Evolutionary conservation across 768 basidiomycete species (phyloP).

Genomic region (Lyophyllum atratum): DNA sequence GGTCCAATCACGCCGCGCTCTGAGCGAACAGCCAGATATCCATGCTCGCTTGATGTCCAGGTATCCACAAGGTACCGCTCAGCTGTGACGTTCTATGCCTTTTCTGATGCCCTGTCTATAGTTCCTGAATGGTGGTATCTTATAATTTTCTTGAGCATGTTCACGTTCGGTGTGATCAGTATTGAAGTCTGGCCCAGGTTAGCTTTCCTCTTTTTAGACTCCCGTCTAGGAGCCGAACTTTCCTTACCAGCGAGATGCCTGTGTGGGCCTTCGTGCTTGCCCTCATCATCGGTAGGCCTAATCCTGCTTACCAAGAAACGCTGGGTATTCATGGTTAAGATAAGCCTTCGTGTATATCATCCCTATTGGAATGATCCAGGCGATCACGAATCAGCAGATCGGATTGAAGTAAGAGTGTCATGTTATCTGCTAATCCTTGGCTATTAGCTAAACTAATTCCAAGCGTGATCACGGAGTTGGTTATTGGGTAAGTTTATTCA

Average conservation of each 20-base stretch:
- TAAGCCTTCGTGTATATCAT: slow-evolving; percentile 65
- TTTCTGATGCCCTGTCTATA: background rate
- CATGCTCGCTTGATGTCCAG: slow-evolving; percentile 82
- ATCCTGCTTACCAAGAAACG: slow-evolving; percentile 22
- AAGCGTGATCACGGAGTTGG: slow-evolving; percentile 79
- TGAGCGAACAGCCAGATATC: slow-evolving; percentile 81
- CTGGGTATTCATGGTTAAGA: background rate
- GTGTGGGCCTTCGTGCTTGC: slow-evolving; percentile 60
- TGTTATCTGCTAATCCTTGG: background rate
- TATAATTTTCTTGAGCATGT: slow-evolving; percentile 66
- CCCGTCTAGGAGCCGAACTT: background rate
- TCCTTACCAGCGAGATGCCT: slow-evolving; percentile 37
- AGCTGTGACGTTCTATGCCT: background rate
- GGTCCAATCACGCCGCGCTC: slow-evolving; percentile 65
- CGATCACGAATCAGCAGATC: slow-evolving; percentile 80
- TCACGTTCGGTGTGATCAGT: slow-evolving; percentile 62
- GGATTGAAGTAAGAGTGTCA: slow-evolving; percentile 44
- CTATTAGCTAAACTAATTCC: slow-evolving; percentile 22
- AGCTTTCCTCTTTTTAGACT: background rate
- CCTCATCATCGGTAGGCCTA: background rate
- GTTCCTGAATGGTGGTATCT: slow-evolving; percentile 88
- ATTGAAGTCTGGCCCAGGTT: slow-evolving; percentile 68
- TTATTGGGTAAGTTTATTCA: slow-evolving; percentile 65
- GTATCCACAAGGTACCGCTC: slow-evolving; percentile 52
- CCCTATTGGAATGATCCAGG: slow-evolving; percentile 65